Conservation (phyloP, 495 filamentous ascomycete genomes). For the Aspergillus cristatus region DNA sequence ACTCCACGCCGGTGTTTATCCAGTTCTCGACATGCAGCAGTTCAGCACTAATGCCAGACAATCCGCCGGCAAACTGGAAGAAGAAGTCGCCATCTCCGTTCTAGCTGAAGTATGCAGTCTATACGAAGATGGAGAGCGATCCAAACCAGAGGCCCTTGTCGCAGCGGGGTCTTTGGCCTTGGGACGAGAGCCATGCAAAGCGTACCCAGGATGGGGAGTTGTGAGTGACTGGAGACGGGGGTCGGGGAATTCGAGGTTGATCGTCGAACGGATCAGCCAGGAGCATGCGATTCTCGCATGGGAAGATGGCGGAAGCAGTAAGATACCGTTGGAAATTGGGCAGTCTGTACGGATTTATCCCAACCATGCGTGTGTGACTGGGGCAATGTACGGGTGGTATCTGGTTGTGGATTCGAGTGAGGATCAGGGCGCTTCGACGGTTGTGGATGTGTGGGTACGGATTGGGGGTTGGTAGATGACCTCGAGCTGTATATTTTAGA, state of each 20-base stretch:
- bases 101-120: constrained; percentile 63
- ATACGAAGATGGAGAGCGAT: constrained; percentile 46
- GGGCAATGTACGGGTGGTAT: constrained; percentile 65
- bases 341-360: constrained; percentile 63
- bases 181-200: constrained; percentile 65
- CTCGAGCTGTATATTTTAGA: too few relatives aligned
- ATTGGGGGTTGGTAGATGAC: neutral
- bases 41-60: constrained; percentile 57
- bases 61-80: constrained; percentile 25
- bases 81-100: constrained; percentile 58
- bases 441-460: constrained; percentile 63
- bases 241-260: constrained; percentile 6
- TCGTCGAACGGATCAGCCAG: constrained; percentile 26
- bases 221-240: constrained; percentile 48
- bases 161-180: constrained; percentile 63
- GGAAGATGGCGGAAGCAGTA: constrained; percentile 7
- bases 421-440: constrained; percentile 42
- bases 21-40: constrained; percentile 75
- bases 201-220: constrained; percentile 67
- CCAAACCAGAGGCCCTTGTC: constrained; percentile 55
- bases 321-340: constrained; percentile 25
- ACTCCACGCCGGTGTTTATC: constrained; percentile 65
- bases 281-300: constrained; percentile 28
- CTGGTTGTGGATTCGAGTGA: constrained; percentile 60
- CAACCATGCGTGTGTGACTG: constrained; percentile 78